These are phyloP conservation scores for Sophora flavescens DNA, from an alignment of 306 rosid species.

Conservation along the genomic window DNA sequence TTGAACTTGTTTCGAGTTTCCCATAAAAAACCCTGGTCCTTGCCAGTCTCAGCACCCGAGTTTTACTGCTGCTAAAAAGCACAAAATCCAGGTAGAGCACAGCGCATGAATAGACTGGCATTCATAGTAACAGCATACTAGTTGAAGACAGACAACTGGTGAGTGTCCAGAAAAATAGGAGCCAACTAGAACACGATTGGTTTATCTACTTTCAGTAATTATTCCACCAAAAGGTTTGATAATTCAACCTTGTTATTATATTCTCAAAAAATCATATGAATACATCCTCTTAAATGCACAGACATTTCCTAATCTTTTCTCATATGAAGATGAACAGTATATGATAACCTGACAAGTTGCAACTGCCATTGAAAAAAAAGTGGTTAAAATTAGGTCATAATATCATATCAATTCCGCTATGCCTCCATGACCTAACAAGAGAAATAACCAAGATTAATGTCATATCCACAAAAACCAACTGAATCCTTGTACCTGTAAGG, in stretches of 20 bases:
- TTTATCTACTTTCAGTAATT: conserved; percentile 7
- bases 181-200: conserved; percentile 5
- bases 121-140: conserved; percentile 15
- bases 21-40: background rate
- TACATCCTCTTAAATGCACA: background rate
- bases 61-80: background rate
- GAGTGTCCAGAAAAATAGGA: background rate
- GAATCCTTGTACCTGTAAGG: conserved; percentile 77
- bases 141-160: background rate
- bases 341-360: conserved; percentile 7
- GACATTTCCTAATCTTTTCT: conserved; percentile 4
- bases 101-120: background rate
- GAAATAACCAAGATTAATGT: background rate
- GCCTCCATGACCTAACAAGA: conserved; percentile 4
- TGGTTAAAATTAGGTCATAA: background rate
- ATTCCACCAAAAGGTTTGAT: conserved; percentile 15
- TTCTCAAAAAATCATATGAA: background rate
- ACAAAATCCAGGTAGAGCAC: background rate
- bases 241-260: background rate
- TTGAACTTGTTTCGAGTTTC: background rate
- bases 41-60: background rate
- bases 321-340: background rate
- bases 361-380: background rate
- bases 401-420: conserved; percentile 31
- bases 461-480: background rate